Conservation (phyloP, 2,329 filamentous ascomycete species). For the Pestalotiopsis sp. region DNA sequence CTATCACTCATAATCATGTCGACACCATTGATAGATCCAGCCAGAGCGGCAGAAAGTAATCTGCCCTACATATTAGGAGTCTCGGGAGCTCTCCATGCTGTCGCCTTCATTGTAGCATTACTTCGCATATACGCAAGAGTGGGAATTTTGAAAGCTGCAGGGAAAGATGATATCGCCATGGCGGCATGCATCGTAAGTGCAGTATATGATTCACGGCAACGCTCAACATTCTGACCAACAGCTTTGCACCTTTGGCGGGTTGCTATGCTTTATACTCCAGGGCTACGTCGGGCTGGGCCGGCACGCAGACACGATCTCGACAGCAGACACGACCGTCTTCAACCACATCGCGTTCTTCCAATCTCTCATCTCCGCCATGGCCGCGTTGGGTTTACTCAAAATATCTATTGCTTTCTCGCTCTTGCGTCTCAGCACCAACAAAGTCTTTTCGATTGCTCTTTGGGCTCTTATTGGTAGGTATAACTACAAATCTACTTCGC, state of each 20-base stretch:
- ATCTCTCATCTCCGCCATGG: slow-evolving; percentile 42
- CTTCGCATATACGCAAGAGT: slow-evolving; percentile 3
- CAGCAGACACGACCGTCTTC: slow-evolving; percentile 32
- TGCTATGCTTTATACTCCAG: slow-evolving; percentile 40
- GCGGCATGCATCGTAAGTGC: slow-evolving; percentile 8
- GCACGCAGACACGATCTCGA: slow-evolving; percentile 38
- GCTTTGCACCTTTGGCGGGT: slow-evolving; percentile 29
- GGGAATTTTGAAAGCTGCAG: not conserved
- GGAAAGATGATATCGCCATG: slow-evolving; percentile 9
- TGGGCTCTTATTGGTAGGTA: slow-evolving; percentile 11
- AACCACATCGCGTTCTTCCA: slow-evolving; percentile 45
- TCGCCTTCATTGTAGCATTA: slow-evolving; percentile 3
- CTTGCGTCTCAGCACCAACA: slow-evolving; percentile 32
- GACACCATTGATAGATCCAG: not conserved
- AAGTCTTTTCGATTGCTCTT: slow-evolving; percentile 14
- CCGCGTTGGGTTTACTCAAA: slow-evolving; percentile 38
- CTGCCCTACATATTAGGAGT: slow-evolving; percentile 6
- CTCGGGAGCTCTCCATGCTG: not conserved
- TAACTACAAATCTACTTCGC: no score
- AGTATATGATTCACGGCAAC: slow-evolving; percentile 19
- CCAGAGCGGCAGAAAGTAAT: slow-evolving; percentile 8
- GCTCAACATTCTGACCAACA: slow-evolving; percentile 15
- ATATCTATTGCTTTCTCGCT: slow-evolving; percentile 35
- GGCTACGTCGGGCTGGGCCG: slow-evolving; percentile 34
- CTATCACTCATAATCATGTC: not conserved